Percentiles rank a stretch among this genome's conserved stretches.
Conservation (phyloP, 345 rosid genomes). For the Rubroshorea leprosula region DNA sequence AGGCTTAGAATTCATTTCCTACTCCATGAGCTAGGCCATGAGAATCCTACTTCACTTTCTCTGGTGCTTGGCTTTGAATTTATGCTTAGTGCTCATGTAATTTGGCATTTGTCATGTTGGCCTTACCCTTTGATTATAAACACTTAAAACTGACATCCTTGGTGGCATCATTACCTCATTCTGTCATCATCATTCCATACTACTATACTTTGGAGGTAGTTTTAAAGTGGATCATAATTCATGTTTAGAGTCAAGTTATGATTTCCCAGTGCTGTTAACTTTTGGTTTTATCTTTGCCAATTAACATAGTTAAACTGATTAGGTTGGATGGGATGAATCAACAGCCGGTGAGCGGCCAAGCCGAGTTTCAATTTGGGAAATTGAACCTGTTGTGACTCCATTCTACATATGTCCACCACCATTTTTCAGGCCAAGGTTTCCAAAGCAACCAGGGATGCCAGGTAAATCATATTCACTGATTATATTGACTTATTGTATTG, state of each 20-base stretch:
- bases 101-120: background rate
- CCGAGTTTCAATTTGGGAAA: constrained; percentile 92
- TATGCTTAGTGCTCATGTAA: background rate
- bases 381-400: constrained; percentile 87
- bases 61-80: background rate
- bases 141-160: background rate
- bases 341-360: constrained; percentile 85
- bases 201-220: too few species aligned
- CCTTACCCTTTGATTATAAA: background rate
- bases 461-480: constrained; percentile 31
- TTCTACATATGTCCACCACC: constrained; percentile 98
- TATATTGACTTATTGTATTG: background rate
- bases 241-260: too few species aligned
- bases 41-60: background rate
- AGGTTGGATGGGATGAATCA: constrained; percentile 99
- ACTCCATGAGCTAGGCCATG: background rate
- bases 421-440: constrained; percentile 84
- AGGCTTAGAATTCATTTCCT: background rate
- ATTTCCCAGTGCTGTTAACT: background rate
- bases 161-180: background rate
- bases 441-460: constrained; percentile 84
- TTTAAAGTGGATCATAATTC: too few species aligned
- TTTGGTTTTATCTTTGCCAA: background rate
- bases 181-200: too few species aligned
- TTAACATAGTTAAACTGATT: constrained; percentile 14